These are phyloP conservation scores for Penicillium ochrochloron DNA, from an alignment of 495 filamentous ascomycete species.

Conservation along the genomic window DNA sequence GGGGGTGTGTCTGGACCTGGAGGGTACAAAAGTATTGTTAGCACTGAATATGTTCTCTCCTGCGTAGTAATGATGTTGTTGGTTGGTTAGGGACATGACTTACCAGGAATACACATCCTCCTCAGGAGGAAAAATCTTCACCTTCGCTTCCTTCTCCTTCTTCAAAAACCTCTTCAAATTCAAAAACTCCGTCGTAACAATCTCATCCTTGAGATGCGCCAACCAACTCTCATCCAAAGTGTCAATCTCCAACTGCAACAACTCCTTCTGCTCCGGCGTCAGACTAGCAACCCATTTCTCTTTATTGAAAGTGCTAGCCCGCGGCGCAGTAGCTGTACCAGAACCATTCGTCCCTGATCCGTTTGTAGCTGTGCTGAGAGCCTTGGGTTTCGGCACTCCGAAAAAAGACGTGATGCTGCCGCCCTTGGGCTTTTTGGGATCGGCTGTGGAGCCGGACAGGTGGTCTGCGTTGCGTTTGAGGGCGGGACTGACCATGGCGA, in stretches of 20 bases:
- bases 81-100: constrained; percentile 8
- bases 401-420: constrained; percentile 71
- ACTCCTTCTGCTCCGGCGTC: constrained; percentile 76
- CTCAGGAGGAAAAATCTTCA: constrained; percentile 80
- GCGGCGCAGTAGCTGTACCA: constrained; percentile 8
- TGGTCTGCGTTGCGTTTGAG: constrained; percentile 46
- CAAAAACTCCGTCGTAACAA: constrained; percentile 77
- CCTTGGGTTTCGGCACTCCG: constrained; percentile 54
- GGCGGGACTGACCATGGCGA: constrained; percentile 37
- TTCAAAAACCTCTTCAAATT: constrained; percentile 86
- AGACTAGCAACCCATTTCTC: constrained; percentile 80
- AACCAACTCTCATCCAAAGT: constrained; percentile 93
- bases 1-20: constrained; percentile 90
- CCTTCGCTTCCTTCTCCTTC: constrained; percentile 70
- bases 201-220: constrained; percentile 79
- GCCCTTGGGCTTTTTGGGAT: constrained; percentile 70
- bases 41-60: neutral
- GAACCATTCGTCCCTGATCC: constrained; percentile 7
- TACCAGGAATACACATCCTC: constrained; percentile 97
- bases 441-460: constrained; percentile 28
- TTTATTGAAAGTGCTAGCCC: constrained; percentile 75
- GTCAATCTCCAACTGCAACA: constrained; percentile 87
- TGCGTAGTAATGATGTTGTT: neutral
- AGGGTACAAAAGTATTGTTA: neutral
- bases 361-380: constrained; percentile 32